phyloP scores from a whole-genome alignment of 768 basidiomycete species.

The Cyathus striatus region DNA sequence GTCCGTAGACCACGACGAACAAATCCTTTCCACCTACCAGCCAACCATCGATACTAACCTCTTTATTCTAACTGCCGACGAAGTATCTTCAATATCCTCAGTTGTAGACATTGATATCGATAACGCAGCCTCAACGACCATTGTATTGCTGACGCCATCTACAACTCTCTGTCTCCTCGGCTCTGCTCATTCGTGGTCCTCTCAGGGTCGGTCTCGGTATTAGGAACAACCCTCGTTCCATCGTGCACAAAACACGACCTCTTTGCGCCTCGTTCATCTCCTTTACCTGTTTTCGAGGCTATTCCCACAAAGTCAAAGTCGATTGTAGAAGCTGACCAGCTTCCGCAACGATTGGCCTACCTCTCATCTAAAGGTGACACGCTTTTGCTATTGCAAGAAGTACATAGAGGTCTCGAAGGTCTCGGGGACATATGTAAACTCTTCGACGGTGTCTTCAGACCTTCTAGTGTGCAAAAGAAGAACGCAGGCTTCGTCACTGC shows the following conservation, averaged over 20 bases:
- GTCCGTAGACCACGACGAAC: too few species aligned
- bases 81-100: conserved; percentile 21
- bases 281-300: conserved; percentile 50
- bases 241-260: conserved; percentile 42
- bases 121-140: too few species aligned
- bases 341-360: conserved; percentile 1
- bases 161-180: conserved; percentile 68
- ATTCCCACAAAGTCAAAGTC: conserved; percentile 4
- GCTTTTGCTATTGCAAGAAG: conserved; percentile 52
- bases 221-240: conserved; percentile 46
- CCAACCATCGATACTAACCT: conserved; percentile 40
- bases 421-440: conserved; percentile 58
- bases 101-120: conserved; percentile 7
- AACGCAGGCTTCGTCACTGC: conserved; percentile 14
- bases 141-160: too few species aligned
- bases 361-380: conserved; percentile 13
- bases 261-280: conserved; percentile 78
- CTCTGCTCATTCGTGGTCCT: conserved; percentile 57
- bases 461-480: conserved; percentile 36
- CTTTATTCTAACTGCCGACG: conserved; percentile 36
- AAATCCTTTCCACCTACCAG: conserved; percentile 42
- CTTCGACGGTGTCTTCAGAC: conserved; percentile 60
- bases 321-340: conserved; percentile 5
- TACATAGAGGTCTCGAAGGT: conserved; percentile 59
- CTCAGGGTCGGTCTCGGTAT: conserved; percentile 52